phyloP scores from a whole-genome alignment of 2,329 filamentous ascomycete species.

The Taxawa tesnikishii region DNA sequence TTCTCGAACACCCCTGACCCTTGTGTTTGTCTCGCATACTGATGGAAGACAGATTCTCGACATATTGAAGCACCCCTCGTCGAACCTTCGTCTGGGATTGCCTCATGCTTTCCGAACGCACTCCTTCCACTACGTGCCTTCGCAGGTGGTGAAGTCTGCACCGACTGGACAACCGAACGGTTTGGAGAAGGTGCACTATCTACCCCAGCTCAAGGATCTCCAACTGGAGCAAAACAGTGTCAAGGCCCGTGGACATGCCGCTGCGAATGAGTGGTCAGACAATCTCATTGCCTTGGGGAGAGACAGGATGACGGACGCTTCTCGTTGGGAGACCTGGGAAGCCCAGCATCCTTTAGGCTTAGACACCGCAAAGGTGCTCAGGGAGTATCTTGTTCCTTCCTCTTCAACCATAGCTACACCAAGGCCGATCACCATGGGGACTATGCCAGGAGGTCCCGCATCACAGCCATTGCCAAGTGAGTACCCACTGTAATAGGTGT shows the following conservation, averaged over 20 bases:
- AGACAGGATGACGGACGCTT: slow-evolving; percentile 46
- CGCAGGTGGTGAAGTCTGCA: slow-evolving; percentile 38
- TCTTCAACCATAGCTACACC: slow-evolving; percentile 5
- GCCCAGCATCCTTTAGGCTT: slow-evolving; percentile 18
- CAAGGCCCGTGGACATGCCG: slow-evolving; percentile 52
- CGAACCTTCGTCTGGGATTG: slow-evolving; percentile 56
- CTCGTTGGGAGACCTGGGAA: slow-evolving; percentile 68
- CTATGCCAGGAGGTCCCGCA: slow-evolving; percentile 4
- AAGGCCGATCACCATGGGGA: slow-evolving; percentile 1
- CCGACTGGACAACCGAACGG: slow-evolving; percentile 33
- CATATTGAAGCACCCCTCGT: slow-evolving; percentile 57
- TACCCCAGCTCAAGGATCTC: slow-evolving; percentile 49
- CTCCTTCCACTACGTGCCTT: slow-evolving; percentile 47
- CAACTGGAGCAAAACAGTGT: slow-evolving; percentile 51
- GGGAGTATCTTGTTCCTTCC: slow-evolving; percentile 19
- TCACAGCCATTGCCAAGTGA: slow-evolving; percentile 6
- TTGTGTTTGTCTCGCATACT: no score
- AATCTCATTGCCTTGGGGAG: slow-evolving; percentile 55
- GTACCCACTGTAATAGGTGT: neutral
- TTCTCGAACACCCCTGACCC: no score
- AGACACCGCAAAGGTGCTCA: slow-evolving; percentile 16
- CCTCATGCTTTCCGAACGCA: slow-evolving; percentile 55
- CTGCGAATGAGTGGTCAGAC: slow-evolving; percentile 68
- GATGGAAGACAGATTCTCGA: no score
- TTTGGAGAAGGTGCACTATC: slow-evolving; percentile 55